These are phyloP conservation scores for Leccinum imitatum DNA, from an alignment of 768 basidiomycete genomes.

Conservation along the genomic window DNA sequence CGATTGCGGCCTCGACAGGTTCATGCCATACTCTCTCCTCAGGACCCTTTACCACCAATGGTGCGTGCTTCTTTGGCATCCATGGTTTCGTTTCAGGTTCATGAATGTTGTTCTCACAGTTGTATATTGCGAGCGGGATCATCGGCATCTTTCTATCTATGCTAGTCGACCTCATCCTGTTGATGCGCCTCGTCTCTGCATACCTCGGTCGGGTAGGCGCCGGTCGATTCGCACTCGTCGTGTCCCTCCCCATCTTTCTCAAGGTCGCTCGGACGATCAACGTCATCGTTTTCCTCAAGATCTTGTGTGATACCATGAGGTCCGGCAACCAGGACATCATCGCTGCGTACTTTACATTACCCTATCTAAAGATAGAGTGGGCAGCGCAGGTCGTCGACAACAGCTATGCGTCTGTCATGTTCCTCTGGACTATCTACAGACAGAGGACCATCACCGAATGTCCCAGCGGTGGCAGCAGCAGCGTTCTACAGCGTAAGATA, in stretches of 20 bases:
- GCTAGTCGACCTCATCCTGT: constrained; percentile 30
- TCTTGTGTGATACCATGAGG: constrained; percentile 20
- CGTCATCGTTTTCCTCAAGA: constrained; percentile 28
- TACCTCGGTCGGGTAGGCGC: constrained; percentile 17
- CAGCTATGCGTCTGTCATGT: constrained; percentile 28
- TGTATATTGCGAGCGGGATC: constrained; percentile 31
- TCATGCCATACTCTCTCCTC: constrained; percentile 27
- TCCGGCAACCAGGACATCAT: constrained; percentile 14
- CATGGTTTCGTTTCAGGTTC: background rate
- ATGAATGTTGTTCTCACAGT: constrained; percentile 2
- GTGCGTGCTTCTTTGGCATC: constrained; percentile 8
- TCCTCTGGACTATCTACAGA: constrained; percentile 22
- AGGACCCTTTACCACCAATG: constrained; percentile 21
- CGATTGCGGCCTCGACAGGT: constrained; percentile 15
- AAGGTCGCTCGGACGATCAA: constrained; percentile 32
- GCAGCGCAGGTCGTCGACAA: constrained; percentile 29
- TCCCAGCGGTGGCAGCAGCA: background rate
- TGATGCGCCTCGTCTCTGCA: constrained; percentile 30
- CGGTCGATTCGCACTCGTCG: constrained; percentile 19
- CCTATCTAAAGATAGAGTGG: constrained; percentile 34
- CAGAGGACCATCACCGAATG: background rate
- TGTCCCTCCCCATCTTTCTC: constrained; percentile 26
- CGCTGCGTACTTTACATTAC: constrained; percentile 16
- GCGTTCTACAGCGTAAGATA: background rate
- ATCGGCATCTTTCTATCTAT: constrained; percentile 31